Percentiles rank a stretch among this genome's conserved stretches.
Evolutionary conservation across 2,329 filamentous ascomycete genomes (phyloP).

Genomic region (Microsporum audouinii): DNA sequence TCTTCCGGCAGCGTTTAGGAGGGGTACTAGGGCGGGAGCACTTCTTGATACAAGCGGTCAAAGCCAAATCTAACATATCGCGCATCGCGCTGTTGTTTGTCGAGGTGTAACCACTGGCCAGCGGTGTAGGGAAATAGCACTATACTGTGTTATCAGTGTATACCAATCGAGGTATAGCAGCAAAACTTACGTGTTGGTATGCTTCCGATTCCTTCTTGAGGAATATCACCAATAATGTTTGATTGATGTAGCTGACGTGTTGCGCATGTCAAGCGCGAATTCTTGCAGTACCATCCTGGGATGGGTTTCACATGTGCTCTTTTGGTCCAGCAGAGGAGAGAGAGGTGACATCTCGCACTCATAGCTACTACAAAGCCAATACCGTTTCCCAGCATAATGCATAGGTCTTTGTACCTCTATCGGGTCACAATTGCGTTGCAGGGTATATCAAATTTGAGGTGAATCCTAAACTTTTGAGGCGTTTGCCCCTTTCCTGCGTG

Average conservation of each 20-base stretch:
- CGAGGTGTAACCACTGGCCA: conserved; percentile 29
- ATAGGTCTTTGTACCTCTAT: background rate
- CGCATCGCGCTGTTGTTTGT: conserved; percentile 26
- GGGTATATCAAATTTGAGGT: background rate
- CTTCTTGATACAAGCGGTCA: conserved; percentile 26
- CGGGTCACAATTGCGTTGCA: background rate
- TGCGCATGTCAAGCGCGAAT: background rate
- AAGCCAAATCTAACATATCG: conserved; percentile 34
- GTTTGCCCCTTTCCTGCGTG: background rate
- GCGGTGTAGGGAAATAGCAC: conserved; percentile 23
- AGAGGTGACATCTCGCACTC: background rate
- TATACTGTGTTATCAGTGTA: conserved; percentile 10
- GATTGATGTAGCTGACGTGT: conserved; percentile 4
- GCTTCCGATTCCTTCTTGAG: background rate
- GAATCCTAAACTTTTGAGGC: background rate
- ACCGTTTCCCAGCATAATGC: background rate
- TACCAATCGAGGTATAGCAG: background rate
- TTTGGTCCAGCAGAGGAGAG: background rate
- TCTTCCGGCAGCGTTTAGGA: conserved; percentile 30
- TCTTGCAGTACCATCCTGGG: background rate
- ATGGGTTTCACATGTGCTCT: background rate
- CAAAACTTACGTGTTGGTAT: conserved; percentile 9
- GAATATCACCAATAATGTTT: background rate
- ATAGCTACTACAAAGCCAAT: background rate
- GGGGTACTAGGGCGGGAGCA: conserved; percentile 25